Evolutionary conservation across 306 rosid genomes (phyloP), one percentile per base, ranked within the genome.

Genomic region (Prosopis cineraria): DNA sequence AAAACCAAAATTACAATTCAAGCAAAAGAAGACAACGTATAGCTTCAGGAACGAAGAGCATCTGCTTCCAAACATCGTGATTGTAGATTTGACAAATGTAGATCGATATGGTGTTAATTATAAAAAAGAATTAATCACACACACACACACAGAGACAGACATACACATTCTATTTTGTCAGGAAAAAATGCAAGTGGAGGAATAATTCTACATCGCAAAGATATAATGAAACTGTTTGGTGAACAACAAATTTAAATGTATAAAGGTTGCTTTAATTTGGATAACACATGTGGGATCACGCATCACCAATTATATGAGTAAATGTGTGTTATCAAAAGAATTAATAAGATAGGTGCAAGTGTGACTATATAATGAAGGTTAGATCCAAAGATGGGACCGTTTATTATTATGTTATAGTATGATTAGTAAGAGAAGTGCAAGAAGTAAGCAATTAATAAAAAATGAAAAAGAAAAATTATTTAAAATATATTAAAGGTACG

Each of bases 401-500:
- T 41, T 78, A 63, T 78, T 70, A 77, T 84, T n/a, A n/a, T n/a
- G n/a, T 72, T 53, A 44, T 70, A 72, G 37, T 72, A 55, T 78
- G 72, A 74, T 74, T 81, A 62, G 80, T 72, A 36, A n/a, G n/a
- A 66, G 40, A 75, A 56, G 62, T 8, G 31, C 44, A 77, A 79
- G 24, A 74, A 79, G 37, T 13, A 68, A 53, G 24, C 48, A 76
- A 33, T 63, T 40, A 45, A n/a, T n/a, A 30, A 30, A 77, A 47
- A 47, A 17, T 47, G 19, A 17, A 72, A 40, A 37, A 2, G 1
- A 8, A 52, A 8, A 52, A 52, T 17, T 56, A 56, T 63, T 74
- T 72, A 5, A 65, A 80, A 80, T 82, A 80, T 76, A 80, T 80
- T 68, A 84, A 87, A 85, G 77, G 5, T 78, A 78, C 44, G 80